A percentile compares a stretch with the other conserved stretches of the same genome.
Evolutionary conservation across 176 grass and related monocot genomes (phyloP).

Genomic region (Raddia distichophylla): DNA sequence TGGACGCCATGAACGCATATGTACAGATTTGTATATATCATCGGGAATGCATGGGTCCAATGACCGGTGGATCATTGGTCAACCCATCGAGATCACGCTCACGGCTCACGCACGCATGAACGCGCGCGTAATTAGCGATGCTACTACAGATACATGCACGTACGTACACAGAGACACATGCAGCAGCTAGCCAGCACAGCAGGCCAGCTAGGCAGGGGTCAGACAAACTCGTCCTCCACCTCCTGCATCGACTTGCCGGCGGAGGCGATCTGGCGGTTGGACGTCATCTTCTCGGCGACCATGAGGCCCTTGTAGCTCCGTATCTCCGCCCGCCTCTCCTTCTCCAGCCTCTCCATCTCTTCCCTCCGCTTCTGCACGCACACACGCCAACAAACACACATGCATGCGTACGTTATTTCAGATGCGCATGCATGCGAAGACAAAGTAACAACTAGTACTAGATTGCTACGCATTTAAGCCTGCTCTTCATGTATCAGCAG

Average conservation of each 20-base stretch:
- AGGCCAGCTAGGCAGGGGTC: not conserved
- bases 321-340: slow-evolving; percentile 70
- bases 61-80: not conserved
- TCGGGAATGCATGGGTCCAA: not conserved
- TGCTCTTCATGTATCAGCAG: no score
- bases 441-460: no score
- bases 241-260: slow-evolving; percentile 84
- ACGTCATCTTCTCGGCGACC: slow-evolving; percentile 96
- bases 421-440: not conserved
- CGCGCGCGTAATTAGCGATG: not conserved
- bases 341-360: slow-evolving; percentile 73
- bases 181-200: no score
- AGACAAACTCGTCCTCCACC: slow-evolving; percentile 91
- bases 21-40: not conserved
- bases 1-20: not conserved
- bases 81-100: slow-evolving; percentile 1
- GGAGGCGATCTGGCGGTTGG: slow-evolving; percentile 94
- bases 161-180: no score
- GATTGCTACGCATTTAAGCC: no score
- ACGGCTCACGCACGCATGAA: not conserved
- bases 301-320: slow-evolving; percentile 95
- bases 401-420: not conserved
- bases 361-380: slow-evolving; percentile 65
- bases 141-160: not conserved
- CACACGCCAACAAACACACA: not conserved